phyloP scores from a whole-genome alignment of 2,329 filamentous ascomycete genomes.

The Fusarium dlaminii region DNA sequence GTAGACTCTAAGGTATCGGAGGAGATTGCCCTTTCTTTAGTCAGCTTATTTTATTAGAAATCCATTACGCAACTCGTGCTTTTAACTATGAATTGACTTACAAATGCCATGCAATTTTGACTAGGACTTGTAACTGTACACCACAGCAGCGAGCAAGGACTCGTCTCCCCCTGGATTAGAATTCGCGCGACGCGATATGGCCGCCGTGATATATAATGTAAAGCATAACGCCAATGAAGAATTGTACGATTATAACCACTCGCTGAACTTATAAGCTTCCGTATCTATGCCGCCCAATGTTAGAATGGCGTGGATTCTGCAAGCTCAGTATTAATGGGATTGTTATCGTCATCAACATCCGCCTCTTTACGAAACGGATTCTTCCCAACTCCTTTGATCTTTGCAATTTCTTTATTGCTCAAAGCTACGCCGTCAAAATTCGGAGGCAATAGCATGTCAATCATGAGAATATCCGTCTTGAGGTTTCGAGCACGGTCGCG shows the following conservation, averaged over 20 bases:
- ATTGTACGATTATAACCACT: too few species aligned
- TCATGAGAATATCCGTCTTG: slow-evolving; percentile 62
- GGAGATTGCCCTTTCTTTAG: slow-evolving; percentile 36
- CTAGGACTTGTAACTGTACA: neutral
- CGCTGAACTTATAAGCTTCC: neutral
- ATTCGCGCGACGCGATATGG: neutral
- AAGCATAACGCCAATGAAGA: neutral
- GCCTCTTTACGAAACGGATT: slow-evolving; percentile 60
- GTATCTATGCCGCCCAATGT: neutral
- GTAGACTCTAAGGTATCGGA: slow-evolving; percentile 41
- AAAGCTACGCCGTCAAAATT: slow-evolving; percentile 62
- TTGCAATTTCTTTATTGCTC: slow-evolving; percentile 58
- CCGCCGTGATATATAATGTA: neutral
- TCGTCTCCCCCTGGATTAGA: neutral
- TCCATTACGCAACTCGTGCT: slow-evolving; percentile 25
- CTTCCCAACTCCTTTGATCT: slow-evolving; percentile 53
- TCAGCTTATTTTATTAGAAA: slow-evolving; percentile 35
- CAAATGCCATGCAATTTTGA: neutral
- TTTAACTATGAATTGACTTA: neutral
- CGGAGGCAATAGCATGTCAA: slow-evolving; percentile 55
- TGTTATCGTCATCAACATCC: slow-evolving; percentile 54
- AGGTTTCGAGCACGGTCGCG: slow-evolving; percentile 67
- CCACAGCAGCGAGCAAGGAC: neutral
- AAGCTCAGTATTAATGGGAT: slow-evolving; percentile 51
- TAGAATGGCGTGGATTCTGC: slow-evolving; percentile 9